These are phyloP conservation scores for Fragaria iinumae DNA, from an alignment of 306 rosid species.

Conservation along the genomic window DNA sequence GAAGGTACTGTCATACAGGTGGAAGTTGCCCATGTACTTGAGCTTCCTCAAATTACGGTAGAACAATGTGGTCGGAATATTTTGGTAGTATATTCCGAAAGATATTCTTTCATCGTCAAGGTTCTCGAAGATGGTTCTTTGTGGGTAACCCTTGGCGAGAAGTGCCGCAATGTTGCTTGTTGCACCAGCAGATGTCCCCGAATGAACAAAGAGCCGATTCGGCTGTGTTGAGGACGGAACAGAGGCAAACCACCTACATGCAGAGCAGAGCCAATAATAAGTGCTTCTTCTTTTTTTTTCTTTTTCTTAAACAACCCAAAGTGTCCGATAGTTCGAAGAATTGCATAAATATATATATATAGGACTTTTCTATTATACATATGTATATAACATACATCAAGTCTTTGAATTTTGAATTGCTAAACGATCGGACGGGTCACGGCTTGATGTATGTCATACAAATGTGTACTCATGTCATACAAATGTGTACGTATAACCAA, in stretches of 20 bases:
- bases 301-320: too few relatives aligned
- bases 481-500: too few relatives aligned
- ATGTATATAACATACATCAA: too few relatives aligned
- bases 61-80: slow-evolving; percentile 70
- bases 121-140: slow-evolving; percentile 68
- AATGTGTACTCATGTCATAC: too few relatives aligned
- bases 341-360: too few relatives aligned
- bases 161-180: slow-evolving; percentile 62
- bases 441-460: too few relatives aligned
- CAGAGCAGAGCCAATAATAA: too few relatives aligned
- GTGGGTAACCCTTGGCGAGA: slow-evolving; percentile 63
- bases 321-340: too few relatives aligned
- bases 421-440: too few relatives aligned
- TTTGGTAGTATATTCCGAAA: slow-evolving; percentile 80
- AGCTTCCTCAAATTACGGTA: slow-evolving; percentile 66
- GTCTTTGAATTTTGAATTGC: too few relatives aligned
- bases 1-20: slow-evolving; percentile 44
- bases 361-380: too few relatives aligned
- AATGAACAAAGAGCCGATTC: slow-evolving; percentile 77
- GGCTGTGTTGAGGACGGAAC: slow-evolving; percentile 87
- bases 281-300: too few relatives aligned
- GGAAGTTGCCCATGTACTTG: slow-evolving; percentile 53
- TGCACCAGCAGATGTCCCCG: slow-evolving; percentile 75
- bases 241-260: slow-evolving; percentile 81
- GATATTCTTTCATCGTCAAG: slow-evolving; percentile 49